Evolutionary conservation across 225 moss, liverwort and hornwort genomes (phyloP).

Genomic region (Polytrichum commune): DNA sequence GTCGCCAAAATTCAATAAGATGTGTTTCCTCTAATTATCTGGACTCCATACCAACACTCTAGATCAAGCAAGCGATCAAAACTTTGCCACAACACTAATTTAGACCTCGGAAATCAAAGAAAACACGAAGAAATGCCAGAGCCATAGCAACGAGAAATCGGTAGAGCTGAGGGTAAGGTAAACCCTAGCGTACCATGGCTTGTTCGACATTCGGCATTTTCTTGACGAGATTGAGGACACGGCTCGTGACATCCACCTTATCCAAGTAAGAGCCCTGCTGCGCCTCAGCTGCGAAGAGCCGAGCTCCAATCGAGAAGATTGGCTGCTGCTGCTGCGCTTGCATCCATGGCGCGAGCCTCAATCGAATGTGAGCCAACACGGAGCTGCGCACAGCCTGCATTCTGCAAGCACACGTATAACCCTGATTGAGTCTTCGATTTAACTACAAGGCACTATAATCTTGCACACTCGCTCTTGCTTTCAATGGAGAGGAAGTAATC

Average conservation of each 20-base stretch:
- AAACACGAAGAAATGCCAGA: not conserved
- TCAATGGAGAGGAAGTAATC: too few relatives aligned
- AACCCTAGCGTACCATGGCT: conserved; percentile 39
- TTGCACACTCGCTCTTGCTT: too few relatives aligned
- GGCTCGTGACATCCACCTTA: conserved; percentile 77
- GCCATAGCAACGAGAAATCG: not conserved
- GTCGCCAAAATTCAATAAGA: too few relatives aligned
- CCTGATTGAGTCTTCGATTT: too few relatives aligned
- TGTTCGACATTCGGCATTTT: conserved; percentile 76
- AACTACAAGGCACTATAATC: too few relatives aligned
- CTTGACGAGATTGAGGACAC: conserved; percentile 73
- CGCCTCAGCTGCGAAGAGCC: conserved; percentile 44
- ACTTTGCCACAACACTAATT: not conserved
- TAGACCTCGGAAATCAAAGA: not conserved
- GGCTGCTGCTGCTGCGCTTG: conserved; percentile 25
- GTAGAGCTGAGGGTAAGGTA: not conserved
- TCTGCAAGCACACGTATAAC: conserved; percentile 14
- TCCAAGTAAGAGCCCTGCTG: conserved; percentile 74
- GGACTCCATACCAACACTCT: not conserved
- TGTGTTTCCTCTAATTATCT: too few relatives aligned
- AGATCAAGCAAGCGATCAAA: not conserved
- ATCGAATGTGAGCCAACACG: conserved; percentile 72
- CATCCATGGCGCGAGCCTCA: conserved; percentile 43
- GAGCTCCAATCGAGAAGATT: conserved; percentile 28
- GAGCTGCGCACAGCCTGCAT: conserved; percentile 86